Base-by-base conservation (phyloP, 495 filamentous ascomycete genomes). In the Lentithecium fluviatile region DNA sequence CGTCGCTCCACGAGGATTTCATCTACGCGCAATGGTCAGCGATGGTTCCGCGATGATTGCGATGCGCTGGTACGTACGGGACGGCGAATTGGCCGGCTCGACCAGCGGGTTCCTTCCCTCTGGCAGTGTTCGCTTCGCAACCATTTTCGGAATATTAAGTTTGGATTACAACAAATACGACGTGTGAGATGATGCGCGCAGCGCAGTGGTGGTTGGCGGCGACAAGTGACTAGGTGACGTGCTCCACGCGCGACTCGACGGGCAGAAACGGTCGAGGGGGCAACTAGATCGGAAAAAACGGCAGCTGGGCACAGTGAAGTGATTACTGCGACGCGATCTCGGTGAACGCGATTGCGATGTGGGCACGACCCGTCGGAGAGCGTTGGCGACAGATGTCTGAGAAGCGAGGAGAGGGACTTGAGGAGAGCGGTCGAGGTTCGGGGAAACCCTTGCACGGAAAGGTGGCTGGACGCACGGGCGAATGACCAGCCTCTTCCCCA, bases 1-100 rank as follows among this genome's bases (percentile, higher is more conserved):
- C 94, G 88, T 70, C 90, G 86, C 69, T 84, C 77, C 62, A 95
- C 85, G 45, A 98, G 87, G 56, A 91, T 86, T 60, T 85, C 79
- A 76, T 91, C 91, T 96, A 70, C 60, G 69, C 61, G 45, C 65
- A 60, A 63, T 48, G 25, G 52, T 67, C 21, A 69, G 71, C 72
- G 69, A 42, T 29, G 49, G 62, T 23, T 21, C 49, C 32, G 62
- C 50, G 61, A 53, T 64, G 53, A 49, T 12, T 52, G 49, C 38
- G 48, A 69, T 59, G 68, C 72, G 70, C 60, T 51, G 55, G 60
- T 59, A 81, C 80, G 74, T 79, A 87, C 83, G 79, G 26, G 75
- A 67, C 68, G 86, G 80, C 64, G 91, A 85, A 47, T 83, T 77
- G 57, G 91, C 86, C 36, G 88, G 80, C 23, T 81, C 79, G 71